These are phyloP conservation scores for Lolium perenne DNA, from an alignment of 176 grass and related monocot species.

Conservation along the genomic window DNA sequence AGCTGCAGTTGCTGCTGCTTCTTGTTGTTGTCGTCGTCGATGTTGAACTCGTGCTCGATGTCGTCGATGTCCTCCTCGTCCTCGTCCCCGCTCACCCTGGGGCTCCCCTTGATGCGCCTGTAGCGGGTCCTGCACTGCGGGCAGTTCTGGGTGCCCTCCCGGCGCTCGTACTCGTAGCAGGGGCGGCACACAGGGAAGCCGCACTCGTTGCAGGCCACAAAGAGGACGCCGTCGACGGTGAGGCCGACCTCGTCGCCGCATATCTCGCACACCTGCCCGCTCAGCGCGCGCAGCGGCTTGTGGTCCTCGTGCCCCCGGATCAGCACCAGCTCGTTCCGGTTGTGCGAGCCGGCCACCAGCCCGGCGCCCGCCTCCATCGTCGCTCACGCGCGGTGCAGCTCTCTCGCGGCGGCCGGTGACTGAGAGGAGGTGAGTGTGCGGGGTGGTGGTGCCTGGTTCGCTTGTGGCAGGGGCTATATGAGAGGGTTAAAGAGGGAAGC, in stretches of 20 bases:
- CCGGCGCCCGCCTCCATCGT: slow-evolving; percentile 83
- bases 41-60: slow-evolving; percentile 94
- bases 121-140: slow-evolving; percentile 99
- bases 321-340: slow-evolving; percentile 95
- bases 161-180: slow-evolving; percentile 97
- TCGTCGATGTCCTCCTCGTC: slow-evolving; percentile 96
- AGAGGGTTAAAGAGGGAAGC: slow-evolving; percentile 3
- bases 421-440: not conserved
- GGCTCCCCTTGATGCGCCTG: slow-evolving; percentile 98
- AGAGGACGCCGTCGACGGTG: slow-evolving; percentile 88
- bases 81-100: slow-evolving; percentile 76
- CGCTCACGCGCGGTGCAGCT: not conserved
- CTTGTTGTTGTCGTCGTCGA: slow-evolving; percentile 68
- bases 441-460: slow-evolving; percentile 5
- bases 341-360: slow-evolving; percentile 89
- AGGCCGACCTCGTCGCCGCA: slow-evolving; percentile 85
- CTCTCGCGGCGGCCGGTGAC: not conserved
- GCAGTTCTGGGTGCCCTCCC: slow-evolving; percentile 95
- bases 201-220: slow-evolving; percentile 97
- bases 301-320: slow-evolving; percentile 98
- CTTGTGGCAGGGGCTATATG: slow-evolving; percentile 66
- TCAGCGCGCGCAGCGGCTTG: slow-evolving; percentile 74
- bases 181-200: slow-evolving; percentile 97
- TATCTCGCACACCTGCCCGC: slow-evolving; percentile 99
- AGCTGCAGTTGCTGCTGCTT: slow-evolving; percentile 34